Evolutionary conservation across 176 grass and related monocot genomes (phyloP).

Genomic region (Otatea glauca): DNA sequence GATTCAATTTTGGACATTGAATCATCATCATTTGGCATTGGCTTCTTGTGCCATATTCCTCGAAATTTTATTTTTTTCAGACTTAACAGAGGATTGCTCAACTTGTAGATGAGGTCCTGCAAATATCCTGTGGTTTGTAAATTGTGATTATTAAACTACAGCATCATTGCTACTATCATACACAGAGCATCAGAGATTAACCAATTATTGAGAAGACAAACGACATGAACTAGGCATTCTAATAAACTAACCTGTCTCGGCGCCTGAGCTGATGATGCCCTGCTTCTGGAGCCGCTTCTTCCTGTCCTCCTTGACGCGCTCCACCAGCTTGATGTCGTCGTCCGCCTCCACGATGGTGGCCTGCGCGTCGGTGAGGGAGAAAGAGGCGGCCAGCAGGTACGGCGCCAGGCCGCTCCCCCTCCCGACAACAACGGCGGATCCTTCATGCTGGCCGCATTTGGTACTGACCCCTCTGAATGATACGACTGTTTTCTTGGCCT

Average conservation of each 20-base stretch:
- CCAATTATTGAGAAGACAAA: not conserved
- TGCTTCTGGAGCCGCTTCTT: conserved; percentile 84
- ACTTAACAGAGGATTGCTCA: too few species aligned
- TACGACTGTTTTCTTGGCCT: conserved; percentile 23
- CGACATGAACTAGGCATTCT: not conserved
- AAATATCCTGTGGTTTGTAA: conserved; percentile 70
- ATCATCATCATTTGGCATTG: too few species aligned
- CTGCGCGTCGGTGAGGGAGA: conserved; percentile 35
- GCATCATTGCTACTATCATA: not conserved
- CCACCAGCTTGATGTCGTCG: conserved; percentile 84
- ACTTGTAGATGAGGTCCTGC: conserved; percentile 89
- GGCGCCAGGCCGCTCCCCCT: conserved; percentile 48
- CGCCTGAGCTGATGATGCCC: conserved; percentile 66
- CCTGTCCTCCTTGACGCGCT: conserved; percentile 82
- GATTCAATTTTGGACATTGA: too few species aligned
- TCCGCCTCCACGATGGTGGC: conserved; percentile 75
- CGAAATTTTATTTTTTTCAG: too few species aligned
- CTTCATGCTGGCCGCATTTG: conserved; percentile 11
- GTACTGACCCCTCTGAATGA: not conserved
- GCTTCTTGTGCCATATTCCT: too few species aligned
- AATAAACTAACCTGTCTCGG: conserved; percentile 62
- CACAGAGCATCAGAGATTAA: not conserved
- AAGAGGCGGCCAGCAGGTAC: conserved; percentile 47
- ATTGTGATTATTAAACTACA: conserved; percentile 30
- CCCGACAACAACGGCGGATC: conserved; percentile 4